phyloP scores from a whole-genome alignment of 176 grass and related monocot species.

The Aechmea fasciata region DNA sequence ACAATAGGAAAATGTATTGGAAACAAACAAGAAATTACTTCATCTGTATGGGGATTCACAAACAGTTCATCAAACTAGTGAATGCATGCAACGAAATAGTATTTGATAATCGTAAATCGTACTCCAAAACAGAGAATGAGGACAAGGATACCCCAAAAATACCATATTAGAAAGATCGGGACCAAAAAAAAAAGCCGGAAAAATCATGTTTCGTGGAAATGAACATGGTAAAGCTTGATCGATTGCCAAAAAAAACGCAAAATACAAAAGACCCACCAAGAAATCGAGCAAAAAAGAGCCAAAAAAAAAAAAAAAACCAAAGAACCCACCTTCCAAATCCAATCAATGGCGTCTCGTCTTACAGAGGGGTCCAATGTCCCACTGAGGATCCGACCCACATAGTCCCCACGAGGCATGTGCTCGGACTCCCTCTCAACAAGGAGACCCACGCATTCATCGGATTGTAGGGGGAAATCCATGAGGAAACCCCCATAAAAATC shows the following conservation, averaged over 20 bases:
- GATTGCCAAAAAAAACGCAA: not conserved
- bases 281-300: not conserved
- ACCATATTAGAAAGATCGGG: not conserved
- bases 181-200: conserved; percentile 1
- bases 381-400: conserved; percentile 43
- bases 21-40: conserved; percentile 6
- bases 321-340: conserved; percentile 85
- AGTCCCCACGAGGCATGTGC: conserved; percentile 60
- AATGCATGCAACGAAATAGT: not conserved
- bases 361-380: conserved; percentile 44
- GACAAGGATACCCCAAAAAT: too few species aligned
- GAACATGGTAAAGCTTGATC: too few species aligned
- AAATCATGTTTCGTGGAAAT: too few species aligned
- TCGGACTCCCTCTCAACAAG: conserved; percentile 44
- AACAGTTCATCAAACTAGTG: conserved; percentile 2
- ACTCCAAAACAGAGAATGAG: too few species aligned
- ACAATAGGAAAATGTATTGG: not conserved
- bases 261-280: not conserved
- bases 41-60: conserved; percentile 1
- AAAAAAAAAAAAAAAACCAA: conserved; percentile 20
- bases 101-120: too few species aligned
- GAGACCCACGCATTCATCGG: conserved; percentile 48
- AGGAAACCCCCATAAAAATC: conserved; percentile 32
- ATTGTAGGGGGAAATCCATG: conserved; percentile 48
- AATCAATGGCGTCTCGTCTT: conserved; percentile 64